Percentiles rank a stretch among this genome's conserved stretches.
These are phyloP conservation scores for Blastobotrys capitulatus DNA, from an alignment of 1,139 yeast species.

Conservation along the genomic window DNA sequence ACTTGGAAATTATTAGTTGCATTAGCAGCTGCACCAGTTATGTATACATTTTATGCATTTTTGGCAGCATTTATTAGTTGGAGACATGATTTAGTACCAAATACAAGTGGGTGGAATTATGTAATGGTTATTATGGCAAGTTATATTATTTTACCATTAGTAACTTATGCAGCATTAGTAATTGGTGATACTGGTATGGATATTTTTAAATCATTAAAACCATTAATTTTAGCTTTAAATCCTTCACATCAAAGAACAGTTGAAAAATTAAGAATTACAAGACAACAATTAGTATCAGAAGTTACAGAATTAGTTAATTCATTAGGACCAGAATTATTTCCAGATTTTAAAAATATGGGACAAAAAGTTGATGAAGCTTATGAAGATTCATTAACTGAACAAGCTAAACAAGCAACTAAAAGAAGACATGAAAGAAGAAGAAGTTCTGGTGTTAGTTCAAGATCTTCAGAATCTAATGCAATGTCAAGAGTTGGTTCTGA, in stretches of 20 bases:
- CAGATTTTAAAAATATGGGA: constrained; percentile 53
- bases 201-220: constrained; percentile 73
- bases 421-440: constrained; percentile 11
- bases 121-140: constrained; percentile 42
- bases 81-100: constrained; percentile 21
- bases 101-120: constrained; percentile 9
- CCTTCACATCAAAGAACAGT: constrained; percentile 46
- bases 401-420: constrained; percentile 14
- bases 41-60: constrained; percentile 74
- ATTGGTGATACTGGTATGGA: constrained; percentile 95
- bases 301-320: constrained; percentile 65
- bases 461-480: constrained; percentile 41
- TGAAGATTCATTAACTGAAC: constrained; percentile 16
- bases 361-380: constrained; percentile 28
- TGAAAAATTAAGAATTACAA: constrained; percentile 47
- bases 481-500: constrained; percentile 50
- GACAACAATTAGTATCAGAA: constrained; percentile 50
- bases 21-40: constrained; percentile 80
- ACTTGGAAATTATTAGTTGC: constrained; percentile 93
- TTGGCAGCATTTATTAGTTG: constrained; percentile 47
- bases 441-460: constrained; percentile 15
- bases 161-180: constrained; percentile 81
- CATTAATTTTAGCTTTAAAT: constrained; percentile 65
- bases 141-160: constrained; percentile 54
- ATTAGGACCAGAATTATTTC: constrained; percentile 72